A percentile compares a stretch with the other conserved stretches of the same genome.
Evolutionary conservation across 345 rosid species (phyloP).

Genomic region (Melastoma malabathricum): DNA sequence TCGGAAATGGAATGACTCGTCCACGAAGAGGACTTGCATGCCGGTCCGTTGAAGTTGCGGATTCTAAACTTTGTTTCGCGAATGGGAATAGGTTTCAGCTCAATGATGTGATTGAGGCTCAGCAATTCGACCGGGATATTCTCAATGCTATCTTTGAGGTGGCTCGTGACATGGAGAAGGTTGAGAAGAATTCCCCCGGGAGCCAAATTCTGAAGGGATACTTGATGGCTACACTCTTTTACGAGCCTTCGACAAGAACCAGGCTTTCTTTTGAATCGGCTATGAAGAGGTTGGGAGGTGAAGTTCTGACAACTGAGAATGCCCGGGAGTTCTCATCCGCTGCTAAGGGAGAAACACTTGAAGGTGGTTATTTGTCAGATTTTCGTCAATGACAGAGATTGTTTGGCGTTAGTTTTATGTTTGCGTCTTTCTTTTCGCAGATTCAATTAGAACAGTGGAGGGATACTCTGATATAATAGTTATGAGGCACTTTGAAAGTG

Average conservation of each 20-base stretch:
- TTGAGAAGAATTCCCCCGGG: slow-evolving; percentile 56
- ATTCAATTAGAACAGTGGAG: slow-evolving; percentile 82
- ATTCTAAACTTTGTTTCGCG: slow-evolving; percentile 5
- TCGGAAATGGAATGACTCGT: slow-evolving; percentile 5
- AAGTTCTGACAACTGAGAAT: slow-evolving; percentile 90
- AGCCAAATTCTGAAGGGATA: slow-evolving; percentile 78
- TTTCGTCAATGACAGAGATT: not conserved
- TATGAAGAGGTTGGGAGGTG: slow-evolving; percentile 91
- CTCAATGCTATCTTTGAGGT: slow-evolving; percentile 67
- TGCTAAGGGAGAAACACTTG: slow-evolving; percentile 96
- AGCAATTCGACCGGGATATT: slow-evolving; percentile 76
- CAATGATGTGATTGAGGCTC: slow-evolving; percentile 79
- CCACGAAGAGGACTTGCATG: slow-evolving; percentile 18
- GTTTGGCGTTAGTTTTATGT: slow-evolving; percentile 3
- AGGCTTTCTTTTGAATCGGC: slow-evolving; percentile 98
- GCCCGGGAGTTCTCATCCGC: slow-evolving; percentile 94
- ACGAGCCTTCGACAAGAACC: slow-evolving; percentile 94
- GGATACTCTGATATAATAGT: slow-evolving; percentile 88
- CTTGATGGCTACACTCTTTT: slow-evolving; percentile 87
- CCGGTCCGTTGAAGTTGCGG: slow-evolving; percentile 24
- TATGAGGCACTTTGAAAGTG: slow-evolving; percentile 94
- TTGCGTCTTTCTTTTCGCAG: slow-evolving; percentile 29
- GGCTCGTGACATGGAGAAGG: slow-evolving; percentile 74
- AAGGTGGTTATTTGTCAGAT: slow-evolving; percentile 31
- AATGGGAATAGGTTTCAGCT: slow-evolving; percentile 59